Base-by-base conservation (phyloP, 441 rosid species). In the Cnidoscolus chayamansa region DNA sequence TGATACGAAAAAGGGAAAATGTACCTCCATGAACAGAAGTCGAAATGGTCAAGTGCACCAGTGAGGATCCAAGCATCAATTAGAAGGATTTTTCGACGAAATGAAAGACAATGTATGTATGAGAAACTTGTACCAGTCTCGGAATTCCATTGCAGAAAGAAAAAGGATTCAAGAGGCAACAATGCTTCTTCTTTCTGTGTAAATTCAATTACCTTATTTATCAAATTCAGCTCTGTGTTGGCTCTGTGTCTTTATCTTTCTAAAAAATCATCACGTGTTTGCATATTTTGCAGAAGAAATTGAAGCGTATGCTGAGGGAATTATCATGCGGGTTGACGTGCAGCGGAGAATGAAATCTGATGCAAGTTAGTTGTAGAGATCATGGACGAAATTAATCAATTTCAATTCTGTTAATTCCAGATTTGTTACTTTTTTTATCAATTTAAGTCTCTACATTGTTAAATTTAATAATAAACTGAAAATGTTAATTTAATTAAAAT, bases 221-320 rank as follows among this genome's bases (percentile, higher is more conserved):
- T 35, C 5, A 35, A 35, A 35, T 35, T 35, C 40, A 35, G 3
- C 40, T 25, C 25, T 25, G 25, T 25, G 25, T 25, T 25, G 25
- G 25, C 25, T 25, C 25, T 25, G 25, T 25, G 25, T 25, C 25
- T 25, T 25, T 25, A 25, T 25, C 25, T 25, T 25, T 25, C 25
- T 25, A 25, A 25, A 25, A 25, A 25, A 25, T 25, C 25, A 25
- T 25, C 25, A 25, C 25, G 25, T 25, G 25, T 35, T 35, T 35
- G 40, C 40, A 35, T 35, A 35, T 35, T 25, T 2, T 35, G 81
- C 80, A 88, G 90, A 82, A 76, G 67, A 84, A 81, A 80, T 56
- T 88, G 74, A 87, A 78, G 79, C 57, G 77, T 10, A 53, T 81
- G 77, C 40, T 83, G 10, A 76, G 69, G 80, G 77, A 72, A 43